Evolutionary conservation across 2,329 filamentous ascomycete genomes (phyloP).

Genomic region (Penicillium sp.): DNA sequence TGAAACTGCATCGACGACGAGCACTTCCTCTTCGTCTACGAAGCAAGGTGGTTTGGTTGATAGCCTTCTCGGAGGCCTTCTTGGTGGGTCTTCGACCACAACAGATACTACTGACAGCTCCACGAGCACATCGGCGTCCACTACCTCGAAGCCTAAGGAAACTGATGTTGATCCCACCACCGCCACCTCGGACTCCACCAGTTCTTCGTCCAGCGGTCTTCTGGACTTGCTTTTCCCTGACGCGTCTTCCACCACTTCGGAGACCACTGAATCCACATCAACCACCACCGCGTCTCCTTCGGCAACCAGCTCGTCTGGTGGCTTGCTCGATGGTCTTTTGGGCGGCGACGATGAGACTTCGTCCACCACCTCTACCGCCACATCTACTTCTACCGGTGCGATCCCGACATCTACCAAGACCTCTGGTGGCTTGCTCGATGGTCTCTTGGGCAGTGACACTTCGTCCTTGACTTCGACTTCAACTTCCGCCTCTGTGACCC

Average conservation of each 20-base stretch:
- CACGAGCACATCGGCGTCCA: not conserved
- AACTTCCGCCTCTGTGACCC: not conserved
- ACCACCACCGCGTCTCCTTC: not conserved
- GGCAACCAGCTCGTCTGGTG: slow-evolving; percentile 5
- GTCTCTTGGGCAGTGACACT: not conserved
- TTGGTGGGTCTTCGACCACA: not conserved
- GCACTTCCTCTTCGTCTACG: slow-evolving; percentile 1
- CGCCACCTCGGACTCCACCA: slow-evolving; percentile 1
- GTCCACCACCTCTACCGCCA: not conserved
- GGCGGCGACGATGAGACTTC: slow-evolving; percentile 4
- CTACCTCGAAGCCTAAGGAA: not conserved
- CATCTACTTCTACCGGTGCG: not conserved
- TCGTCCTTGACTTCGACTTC: not conserved
- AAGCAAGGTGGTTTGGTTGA: not conserved
- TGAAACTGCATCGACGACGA: not conserved
- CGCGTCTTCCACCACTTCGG: not conserved
- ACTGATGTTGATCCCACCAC: slow-evolving; percentile 3
- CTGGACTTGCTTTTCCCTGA: not conserved
- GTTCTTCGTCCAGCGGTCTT: slow-evolving; percentile 1
- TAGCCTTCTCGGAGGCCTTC: slow-evolving; percentile 4
- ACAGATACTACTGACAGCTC: not conserved
- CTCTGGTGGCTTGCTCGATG: slow-evolving; percentile 5
- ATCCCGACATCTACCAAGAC: slow-evolving; percentile 7
- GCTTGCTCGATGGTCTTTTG: not conserved
- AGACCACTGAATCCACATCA: not conserved